A percentile compares a stretch with the other conserved stretches of the same genome.
Evolutionary conservation across 768 basidiomycete genomes (phyloP).

Genomic region (Suillus tomentosus): DNA sequence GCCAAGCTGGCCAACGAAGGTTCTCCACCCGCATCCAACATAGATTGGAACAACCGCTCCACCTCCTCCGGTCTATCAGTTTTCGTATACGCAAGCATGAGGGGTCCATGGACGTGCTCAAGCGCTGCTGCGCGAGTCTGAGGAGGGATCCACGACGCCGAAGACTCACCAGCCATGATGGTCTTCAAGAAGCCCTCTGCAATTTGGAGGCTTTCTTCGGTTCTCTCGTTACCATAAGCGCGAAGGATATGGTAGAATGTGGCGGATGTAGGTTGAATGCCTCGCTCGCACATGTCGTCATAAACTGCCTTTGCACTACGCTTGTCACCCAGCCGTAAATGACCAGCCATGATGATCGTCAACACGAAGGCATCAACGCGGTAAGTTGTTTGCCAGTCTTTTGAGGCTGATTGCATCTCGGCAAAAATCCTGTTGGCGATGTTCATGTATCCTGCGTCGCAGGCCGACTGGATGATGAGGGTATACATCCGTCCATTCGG

Average conservation of each 20-base stretch:
- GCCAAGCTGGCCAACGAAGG: slow-evolving; percentile 63
- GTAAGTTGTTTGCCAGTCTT: slow-evolving; percentile 38
- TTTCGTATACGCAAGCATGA: slow-evolving; percentile 54
- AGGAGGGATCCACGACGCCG: slow-evolving; percentile 42
- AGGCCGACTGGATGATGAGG: slow-evolving; percentile 78
- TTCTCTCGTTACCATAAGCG: slow-evolving; percentile 55
- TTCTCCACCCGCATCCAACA: slow-evolving; percentile 53
- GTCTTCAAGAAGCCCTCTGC: slow-evolving; percentile 68
- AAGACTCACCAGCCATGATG: slow-evolving; percentile 42
- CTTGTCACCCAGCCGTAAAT: slow-evolving; percentile 56
- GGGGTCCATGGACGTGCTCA: slow-evolving; percentile 60
- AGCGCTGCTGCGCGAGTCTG: slow-evolving; percentile 46
- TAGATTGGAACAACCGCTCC: slow-evolving; percentile 55
- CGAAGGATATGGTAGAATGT: slow-evolving; percentile 70
- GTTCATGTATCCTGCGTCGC: slow-evolving; percentile 66
- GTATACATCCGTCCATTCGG: slow-evolving; percentile 71
- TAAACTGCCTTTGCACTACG: slow-evolving; percentile 63
- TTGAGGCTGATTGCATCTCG: slow-evolving; percentile 59
- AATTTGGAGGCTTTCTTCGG: slow-evolving; percentile 50
- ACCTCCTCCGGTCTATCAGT: slow-evolving; percentile 51
- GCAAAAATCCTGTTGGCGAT: slow-evolving; percentile 66
- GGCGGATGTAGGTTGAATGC: slow-evolving; percentile 65
- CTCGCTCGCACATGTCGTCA: slow-evolving; percentile 67
- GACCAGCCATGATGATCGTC: slow-evolving; percentile 76
- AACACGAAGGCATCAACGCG: slow-evolving; percentile 59